These are phyloP conservation scores for Actinomortierella ambigua DNA, from an alignment of 371 early-diverging fungal genomes.

Conservation along the genomic window DNA sequence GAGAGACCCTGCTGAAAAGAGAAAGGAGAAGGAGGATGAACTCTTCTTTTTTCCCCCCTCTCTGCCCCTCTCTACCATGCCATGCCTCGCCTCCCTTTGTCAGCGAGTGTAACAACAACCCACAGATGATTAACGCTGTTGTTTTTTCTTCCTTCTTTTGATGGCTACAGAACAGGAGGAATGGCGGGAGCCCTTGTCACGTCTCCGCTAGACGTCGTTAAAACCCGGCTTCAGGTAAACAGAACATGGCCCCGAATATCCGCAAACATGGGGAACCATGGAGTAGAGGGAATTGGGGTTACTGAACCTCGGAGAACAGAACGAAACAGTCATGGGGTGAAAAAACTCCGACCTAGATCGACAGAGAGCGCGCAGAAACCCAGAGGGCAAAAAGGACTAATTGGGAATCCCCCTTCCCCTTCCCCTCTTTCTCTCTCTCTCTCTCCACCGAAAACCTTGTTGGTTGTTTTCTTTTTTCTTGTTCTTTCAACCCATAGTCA, in stretches of 20 bases:
- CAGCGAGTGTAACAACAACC: no score
- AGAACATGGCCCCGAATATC: no score
- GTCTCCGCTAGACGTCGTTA: slow-evolving; percentile 91
- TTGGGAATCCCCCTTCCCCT: background rate
- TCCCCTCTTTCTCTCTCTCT: background rate
- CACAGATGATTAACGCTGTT: no score
- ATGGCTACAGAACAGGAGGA: slow-evolving; percentile 59
- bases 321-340: slow-evolving; percentile 8
- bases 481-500: slow-evolving; percentile 35
- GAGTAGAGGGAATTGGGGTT: no score
- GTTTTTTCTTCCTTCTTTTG: slow-evolving; percentile 11
- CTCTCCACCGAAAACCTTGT: slow-evolving; percentile 6
- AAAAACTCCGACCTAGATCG: slow-evolving; percentile 15
- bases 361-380: slow-evolving; percentile 4
- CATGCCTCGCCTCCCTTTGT: no score
- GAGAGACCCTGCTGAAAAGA: slow-evolving; percentile 1
- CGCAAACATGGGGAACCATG: no score
- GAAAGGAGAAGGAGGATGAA: background rate
- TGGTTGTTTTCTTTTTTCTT: background rate
- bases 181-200: slow-evolving; percentile 84
- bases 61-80: background rate
- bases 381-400: no score
- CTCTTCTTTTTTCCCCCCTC: background rate
- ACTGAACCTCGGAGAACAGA: no score
- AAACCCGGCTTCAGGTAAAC: slow-evolving; percentile 85